These are phyloP conservation scores for Colletotrichum liriopes DNA, from an alignment of 2,329 filamentous ascomycete species.

Conservation along the genomic window DNA sequence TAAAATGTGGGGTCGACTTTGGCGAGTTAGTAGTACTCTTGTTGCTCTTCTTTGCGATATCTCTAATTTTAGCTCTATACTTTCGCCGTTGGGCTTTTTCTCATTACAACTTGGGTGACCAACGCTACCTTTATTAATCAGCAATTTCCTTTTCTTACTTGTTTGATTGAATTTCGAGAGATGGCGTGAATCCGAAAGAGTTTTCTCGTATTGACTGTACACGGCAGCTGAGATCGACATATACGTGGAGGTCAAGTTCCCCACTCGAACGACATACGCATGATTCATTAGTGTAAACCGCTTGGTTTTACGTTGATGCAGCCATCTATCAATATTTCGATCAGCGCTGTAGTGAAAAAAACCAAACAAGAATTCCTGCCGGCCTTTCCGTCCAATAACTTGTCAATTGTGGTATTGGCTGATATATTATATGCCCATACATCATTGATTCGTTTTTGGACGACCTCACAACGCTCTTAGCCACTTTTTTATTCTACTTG, in stretches of 20 bases:
- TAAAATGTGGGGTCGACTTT: background rate
- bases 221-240: background rate
- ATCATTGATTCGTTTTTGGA: background rate
- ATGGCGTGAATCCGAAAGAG: background rate
- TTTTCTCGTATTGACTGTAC: background rate
- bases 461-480: background rate
- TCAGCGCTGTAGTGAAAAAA: background rate
- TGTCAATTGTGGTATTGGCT: background rate
- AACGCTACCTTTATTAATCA: background rate
- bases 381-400: background rate
- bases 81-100: background rate
- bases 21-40: background rate
- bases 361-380: rapidly evolving
- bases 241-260: background rate
- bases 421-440: background rate
- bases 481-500: background rate
- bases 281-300: background rate
- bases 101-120: background rate
- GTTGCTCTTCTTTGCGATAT: background rate
- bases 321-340: background rate
- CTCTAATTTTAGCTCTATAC: background rate
- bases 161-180: background rate
- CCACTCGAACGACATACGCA: background rate
- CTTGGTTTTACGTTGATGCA: background rate
- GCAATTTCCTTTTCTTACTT: background rate